phyloP scores from a whole-genome alignment of 306 rosid genomes.

The apple (Malus domestica) region ASM211411v1 NC_041795.1:24071501-24072000 shows the following conservation, averaged over 20 bases:
- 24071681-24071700: conserved; percentile 55
- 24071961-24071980: no score
- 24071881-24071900: no score
- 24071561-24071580: conserved; percentile 46
- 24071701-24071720: conserved; percentile 63
- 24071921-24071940: no score
- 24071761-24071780: conserved; percentile 35
- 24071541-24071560: conserved; percentile 53
- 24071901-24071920: no score
- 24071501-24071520: conserved; percentile 37
- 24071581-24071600: conserved; percentile 76
- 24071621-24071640: conserved; percentile 58
- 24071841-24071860: background rate
- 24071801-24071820: background rate
- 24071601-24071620: conserved; percentile 51
- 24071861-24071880: background rate
- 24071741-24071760: conserved; percentile 82
- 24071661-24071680: conserved; percentile 37
- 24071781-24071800: background rate
- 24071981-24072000: no score
- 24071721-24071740: conserved; percentile 88
- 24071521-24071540: conserved; percentile 38
- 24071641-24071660: conserved; percentile 17
- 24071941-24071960: no score
- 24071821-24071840: background rate